Evolutionary conservation across 2,329 filamentous ascomycete species (phyloP).

Genomic region (Fusarium dlaminii): DNA sequence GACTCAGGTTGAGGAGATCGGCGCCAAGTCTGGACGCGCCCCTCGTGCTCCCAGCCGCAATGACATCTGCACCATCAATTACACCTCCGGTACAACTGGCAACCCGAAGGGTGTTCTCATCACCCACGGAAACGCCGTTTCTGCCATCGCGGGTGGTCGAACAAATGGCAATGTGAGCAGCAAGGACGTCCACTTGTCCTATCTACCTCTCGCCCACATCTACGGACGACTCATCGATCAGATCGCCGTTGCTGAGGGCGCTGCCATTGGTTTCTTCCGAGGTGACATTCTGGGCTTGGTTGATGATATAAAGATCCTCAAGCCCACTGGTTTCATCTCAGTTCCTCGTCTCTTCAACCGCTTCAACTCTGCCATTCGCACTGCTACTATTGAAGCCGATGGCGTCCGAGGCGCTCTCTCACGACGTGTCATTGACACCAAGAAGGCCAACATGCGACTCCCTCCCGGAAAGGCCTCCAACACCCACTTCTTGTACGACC

Average conservation of each 20-base stretch:
- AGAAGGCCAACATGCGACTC: conserved; percentile 80
- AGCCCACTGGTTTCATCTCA: conserved; percentile 84
- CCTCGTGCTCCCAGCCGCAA: conserved; percentile 77
- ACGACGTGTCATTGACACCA: conserved; percentile 79
- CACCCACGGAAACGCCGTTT: conserved; percentile 82
- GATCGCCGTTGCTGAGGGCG: conserved; percentile 74
- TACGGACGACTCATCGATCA: conserved; percentile 89
- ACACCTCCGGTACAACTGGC: conserved; percentile 87
- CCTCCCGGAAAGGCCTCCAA: conserved; percentile 79
- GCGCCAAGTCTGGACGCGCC: conserved; percentile 73
- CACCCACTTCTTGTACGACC: conserved; percentile 80
- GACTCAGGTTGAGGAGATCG: conserved; percentile 82
- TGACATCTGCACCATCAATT: conserved; percentile 90
- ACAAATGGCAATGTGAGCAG: conserved; percentile 60
- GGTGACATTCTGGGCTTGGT: conserved; percentile 87
- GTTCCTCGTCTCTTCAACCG: conserved; percentile 93
- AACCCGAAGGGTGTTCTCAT: conserved; percentile 85
- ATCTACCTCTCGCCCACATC: conserved; percentile 94
- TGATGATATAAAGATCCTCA: conserved; percentile 89
- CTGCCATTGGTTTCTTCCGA: conserved; percentile 89
- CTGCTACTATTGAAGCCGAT: conserved; percentile 78
- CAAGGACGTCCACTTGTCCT: conserved; percentile 78
- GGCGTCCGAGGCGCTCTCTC: conserved; percentile 86
- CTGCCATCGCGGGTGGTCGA: conserved; percentile 72
- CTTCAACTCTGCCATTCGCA: conserved; percentile 84